Evolutionary conservation across 306 rosid genomes (phyloP).

Genomic region (Lotus japonicus): DNA sequence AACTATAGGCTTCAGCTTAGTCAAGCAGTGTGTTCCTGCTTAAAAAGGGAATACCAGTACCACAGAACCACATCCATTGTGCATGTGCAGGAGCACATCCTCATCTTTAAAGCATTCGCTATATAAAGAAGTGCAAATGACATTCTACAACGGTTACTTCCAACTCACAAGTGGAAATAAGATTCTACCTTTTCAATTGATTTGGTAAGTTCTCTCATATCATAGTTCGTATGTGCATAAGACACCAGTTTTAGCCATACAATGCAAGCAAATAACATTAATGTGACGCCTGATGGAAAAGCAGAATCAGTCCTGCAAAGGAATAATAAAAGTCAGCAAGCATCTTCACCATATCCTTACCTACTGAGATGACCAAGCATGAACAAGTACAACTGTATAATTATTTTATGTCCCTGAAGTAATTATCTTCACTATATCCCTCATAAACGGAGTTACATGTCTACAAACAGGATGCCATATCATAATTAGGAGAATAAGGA

Average conservation of each 20-base stretch:
- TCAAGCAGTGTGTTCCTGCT: background rate
- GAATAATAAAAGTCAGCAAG: background rate
- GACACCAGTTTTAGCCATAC: slow-evolving; percentile 91
- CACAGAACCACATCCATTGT: background rate
- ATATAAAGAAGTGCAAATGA: slow-evolving; percentile 3
- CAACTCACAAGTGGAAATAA: slow-evolving; percentile 12
- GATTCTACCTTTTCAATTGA: slow-evolving; percentile 62
- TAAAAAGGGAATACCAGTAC: background rate
- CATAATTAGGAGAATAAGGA: background rate
- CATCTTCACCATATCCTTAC: slow-evolving; percentile 7
- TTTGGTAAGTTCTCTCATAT: slow-evolving; percentile 49
- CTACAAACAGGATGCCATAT: background rate
- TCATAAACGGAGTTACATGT: background rate
- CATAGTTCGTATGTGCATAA: slow-evolving; percentile 80
- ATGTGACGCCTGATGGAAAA: slow-evolving; percentile 64
- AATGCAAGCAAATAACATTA: slow-evolving; percentile 79
- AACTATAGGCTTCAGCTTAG: background rate
- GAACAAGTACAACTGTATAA: background rate
- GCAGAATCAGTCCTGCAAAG: slow-evolving; percentile 82
- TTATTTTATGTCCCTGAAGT: background rate
- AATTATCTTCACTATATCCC: background rate
- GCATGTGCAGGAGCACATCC: background rate
- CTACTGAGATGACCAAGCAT: slow-evolving; percentile 14
- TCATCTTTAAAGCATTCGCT: background rate
- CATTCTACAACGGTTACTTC: slow-evolving; percentile 1